phyloP scores from a whole-genome alignment of 352 stramenopile genomes.

The Phytophthora melonis region DNA sequence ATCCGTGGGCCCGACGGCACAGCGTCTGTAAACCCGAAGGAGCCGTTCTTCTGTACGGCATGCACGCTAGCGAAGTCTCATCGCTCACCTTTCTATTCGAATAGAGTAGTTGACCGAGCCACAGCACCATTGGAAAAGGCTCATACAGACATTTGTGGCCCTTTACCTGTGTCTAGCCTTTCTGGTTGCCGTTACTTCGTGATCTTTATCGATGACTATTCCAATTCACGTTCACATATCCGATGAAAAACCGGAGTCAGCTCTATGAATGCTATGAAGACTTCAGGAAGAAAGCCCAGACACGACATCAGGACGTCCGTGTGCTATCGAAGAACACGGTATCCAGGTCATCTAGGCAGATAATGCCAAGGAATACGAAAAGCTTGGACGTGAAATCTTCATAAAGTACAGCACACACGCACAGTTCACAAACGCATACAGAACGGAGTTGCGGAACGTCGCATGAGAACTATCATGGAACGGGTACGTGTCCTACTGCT shows the following conservation, averaged over 20 bases:
- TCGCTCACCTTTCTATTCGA: slow-evolving; percentile 21
- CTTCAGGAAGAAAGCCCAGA: slow-evolving; percentile 1
- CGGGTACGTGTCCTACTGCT: neutral
- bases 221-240: slow-evolving; percentile 27
- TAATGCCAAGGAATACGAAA: slow-evolving; percentile 11
- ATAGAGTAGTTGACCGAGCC: slow-evolving; percentile 27
- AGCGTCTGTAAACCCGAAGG: neutral
- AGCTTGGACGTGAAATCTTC: slow-evolving; percentile 11
- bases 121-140: slow-evolving; percentile 8
- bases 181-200: slow-evolving; percentile 22
- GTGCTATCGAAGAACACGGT: neutral
- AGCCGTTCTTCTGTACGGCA: slow-evolving; percentile 11
- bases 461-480: slow-evolving; percentile 11
- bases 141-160: slow-evolving; percentile 13
- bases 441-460: slow-evolving; percentile 11
- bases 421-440: slow-evolving; percentile 20
- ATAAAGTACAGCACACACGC: slow-evolving; percentile 4
- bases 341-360: neutral
- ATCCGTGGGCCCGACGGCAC: neutral
- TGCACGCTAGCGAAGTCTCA: slow-evolving; percentile 32
- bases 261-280: slow-evolving; percentile 26
- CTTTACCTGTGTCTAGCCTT: slow-evolving; percentile 12
- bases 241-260: slow-evolving; percentile 10
- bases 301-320: neutral
- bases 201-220: slow-evolving; percentile 35